Percentiles rank a stretch among this genome's conserved stretches.
Conservation (phyloP, 345 rosid genomes). For the Combretum micranthum region DNA sequence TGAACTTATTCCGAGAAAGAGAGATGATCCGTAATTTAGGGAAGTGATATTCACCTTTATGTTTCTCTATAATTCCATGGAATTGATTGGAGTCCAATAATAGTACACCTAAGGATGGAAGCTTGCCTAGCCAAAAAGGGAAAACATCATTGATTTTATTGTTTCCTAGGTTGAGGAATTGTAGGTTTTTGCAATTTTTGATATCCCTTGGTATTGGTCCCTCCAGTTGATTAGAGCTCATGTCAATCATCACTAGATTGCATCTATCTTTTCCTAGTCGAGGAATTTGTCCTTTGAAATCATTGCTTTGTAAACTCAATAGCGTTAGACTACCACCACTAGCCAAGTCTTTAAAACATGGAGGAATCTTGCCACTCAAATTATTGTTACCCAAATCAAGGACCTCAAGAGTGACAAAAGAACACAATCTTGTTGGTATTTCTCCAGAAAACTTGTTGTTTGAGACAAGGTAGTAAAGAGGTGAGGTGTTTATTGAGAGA, state of each 20-base stretch:
- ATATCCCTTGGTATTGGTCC: not conserved
- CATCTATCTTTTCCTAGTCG: not conserved
- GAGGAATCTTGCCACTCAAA: no score
- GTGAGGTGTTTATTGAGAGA: not conserved
- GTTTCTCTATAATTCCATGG: not conserved
- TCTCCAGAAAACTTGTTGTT: not conserved
- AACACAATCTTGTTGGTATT: conserved; percentile 2
- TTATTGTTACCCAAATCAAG: not conserved
- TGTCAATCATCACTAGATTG: not conserved
- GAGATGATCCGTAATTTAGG: conserved; percentile 10
- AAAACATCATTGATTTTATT: conserved; percentile 14
- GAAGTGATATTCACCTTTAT: not conserved
- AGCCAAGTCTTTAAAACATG: not conserved
- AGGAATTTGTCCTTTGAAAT: not conserved
- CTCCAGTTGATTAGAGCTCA: conserved; percentile 1
- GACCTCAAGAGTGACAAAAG: not conserved
- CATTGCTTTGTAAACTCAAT: conserved; percentile 1
- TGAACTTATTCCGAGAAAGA: conserved; percentile 7
- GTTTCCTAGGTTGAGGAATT: conserved; percentile 13
- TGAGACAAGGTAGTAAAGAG: not conserved
- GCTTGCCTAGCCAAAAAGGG: conserved; percentile 17
- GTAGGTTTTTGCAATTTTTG: not conserved
- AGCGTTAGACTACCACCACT: not conserved
- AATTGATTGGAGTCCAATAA: conserved; percentile 9
- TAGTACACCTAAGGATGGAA: conserved; percentile 3